Conservation (phyloP, 108 stramenopile genomes). For the Schizochytrium sp. region DNA sequence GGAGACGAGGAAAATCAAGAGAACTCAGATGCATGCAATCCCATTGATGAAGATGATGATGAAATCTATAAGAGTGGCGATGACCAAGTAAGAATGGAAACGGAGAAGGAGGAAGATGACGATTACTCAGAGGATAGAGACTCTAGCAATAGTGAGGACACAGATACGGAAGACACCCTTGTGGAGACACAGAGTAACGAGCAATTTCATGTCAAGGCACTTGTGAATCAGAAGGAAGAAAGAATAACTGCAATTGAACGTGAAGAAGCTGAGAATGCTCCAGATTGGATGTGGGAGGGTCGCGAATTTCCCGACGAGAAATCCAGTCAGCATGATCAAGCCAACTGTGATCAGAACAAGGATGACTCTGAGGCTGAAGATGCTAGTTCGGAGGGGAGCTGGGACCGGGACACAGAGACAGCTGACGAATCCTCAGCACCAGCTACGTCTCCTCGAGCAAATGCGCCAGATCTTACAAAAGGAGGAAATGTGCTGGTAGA, state of each 20-base stretch:
- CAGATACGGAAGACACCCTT: too few species aligned
- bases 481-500: not conserved
- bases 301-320: not conserved
- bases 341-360: not conserved
- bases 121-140: too few species aligned
- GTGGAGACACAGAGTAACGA: not conserved
- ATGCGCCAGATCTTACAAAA: not conserved
- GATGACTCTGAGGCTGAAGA: not conserved
- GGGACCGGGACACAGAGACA: slow-evolving; percentile 14
- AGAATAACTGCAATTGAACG: not conserved
- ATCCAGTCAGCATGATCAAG: not conserved
- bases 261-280: not conserved
- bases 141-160: too few species aligned
- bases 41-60: too few species aligned
- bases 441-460: not conserved
- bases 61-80: too few species aligned
- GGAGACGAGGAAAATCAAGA: too few species aligned
- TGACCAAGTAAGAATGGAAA: too few species aligned
- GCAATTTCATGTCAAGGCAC: not conserved
- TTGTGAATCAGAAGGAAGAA: not conserved
- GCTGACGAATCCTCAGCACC: not conserved
- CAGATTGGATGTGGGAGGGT: slow-evolving; percentile 18
- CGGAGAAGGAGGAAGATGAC: too few species aligned
- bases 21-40: too few species aligned
- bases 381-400: slow-evolving; percentile 10